A percentile compares a stretch with the other conserved stretches of the same genome.
These are phyloP conservation scores for Botryotinia calthae DNA, from an alignment of 2,329 filamentous ascomycete genomes.

Conservation along the genomic window DNA sequence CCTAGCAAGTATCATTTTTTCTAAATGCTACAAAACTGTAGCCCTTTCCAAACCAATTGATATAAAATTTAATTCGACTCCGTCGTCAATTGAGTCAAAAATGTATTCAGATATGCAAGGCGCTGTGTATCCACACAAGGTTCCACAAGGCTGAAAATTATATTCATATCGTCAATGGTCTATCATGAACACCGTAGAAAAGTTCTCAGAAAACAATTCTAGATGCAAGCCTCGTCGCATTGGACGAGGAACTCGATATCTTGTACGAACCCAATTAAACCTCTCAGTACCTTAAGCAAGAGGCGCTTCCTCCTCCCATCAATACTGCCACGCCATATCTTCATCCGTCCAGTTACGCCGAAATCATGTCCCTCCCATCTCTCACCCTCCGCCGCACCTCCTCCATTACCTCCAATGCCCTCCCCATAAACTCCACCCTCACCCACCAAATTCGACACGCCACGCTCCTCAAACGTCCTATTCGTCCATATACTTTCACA, in stretches of 20 bases:
- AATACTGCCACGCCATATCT: constrained; percentile 3
- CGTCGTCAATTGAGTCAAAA: neutral
- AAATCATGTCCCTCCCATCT: constrained; percentile 27
- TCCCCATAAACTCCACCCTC: neutral
- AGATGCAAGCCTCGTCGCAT: constrained; percentile 11
- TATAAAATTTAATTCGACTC: neutral
- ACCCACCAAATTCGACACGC: constrained; percentile 59
- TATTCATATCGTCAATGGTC: neutral
- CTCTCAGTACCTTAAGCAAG: constrained; percentile 3
- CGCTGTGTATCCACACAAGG: neutral
- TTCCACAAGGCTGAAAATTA: constrained; percentile 13
- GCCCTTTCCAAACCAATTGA: neutral
- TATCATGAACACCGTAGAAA: neutral
- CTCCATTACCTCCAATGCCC: constrained; percentile 11
- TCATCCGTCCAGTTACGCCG: constrained; percentile 8
- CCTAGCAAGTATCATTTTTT: neutral
- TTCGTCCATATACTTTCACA: constrained; percentile 94
- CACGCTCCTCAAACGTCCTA: constrained; percentile 81
- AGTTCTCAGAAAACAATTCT: constrained; percentile 15
- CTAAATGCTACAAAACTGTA: neutral
- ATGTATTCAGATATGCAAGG: neutral
- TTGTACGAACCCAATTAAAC: constrained; percentile 21
- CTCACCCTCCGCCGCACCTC: constrained; percentile 27
- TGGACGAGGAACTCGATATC: neutral
- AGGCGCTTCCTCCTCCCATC: constrained; percentile 1